Percentiles rank a stretch among this genome's conserved stretches.
Conservation (phyloP, 2,329 filamentous ascomycete species). For the Albifimbria verrucaria region DNA sequence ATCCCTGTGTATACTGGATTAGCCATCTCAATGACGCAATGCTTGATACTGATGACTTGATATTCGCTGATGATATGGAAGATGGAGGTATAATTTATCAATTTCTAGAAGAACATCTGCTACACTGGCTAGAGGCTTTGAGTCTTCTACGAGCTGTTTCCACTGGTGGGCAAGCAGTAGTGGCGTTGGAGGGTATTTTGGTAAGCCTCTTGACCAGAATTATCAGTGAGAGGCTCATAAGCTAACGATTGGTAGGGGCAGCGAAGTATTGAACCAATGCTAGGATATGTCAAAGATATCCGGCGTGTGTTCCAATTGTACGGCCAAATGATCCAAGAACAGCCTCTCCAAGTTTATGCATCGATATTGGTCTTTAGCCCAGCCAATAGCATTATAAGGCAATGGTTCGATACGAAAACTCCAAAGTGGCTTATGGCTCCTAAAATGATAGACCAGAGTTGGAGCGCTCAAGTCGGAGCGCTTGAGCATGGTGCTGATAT, state of each 20-base stretch:
- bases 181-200: not conserved
- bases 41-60: not conserved
- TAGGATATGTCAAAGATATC: not conserved
- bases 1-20: constrained; percentile 25
- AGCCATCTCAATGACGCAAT: constrained; percentile 18
- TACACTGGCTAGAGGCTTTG: constrained; percentile 16
- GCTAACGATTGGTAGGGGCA: not conserved
- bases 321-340: not conserved
- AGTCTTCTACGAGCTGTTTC: constrained; percentile 5
- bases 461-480: not conserved
- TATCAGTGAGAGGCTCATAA: not conserved
- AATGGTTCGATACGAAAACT: not conserved
- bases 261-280: not conserved
- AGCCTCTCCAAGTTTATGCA: not conserved
- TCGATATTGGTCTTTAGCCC: not conserved
- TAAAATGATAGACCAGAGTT: not conserved
- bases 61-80: not conserved
- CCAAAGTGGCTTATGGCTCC: not conserved
- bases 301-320: not conserved
- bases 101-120: constrained; percentile 11
- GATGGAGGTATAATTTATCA: not conserved
- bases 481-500: not conserved
- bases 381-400: not conserved
- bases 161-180: not conserved
- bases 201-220: not conserved